Conservation (phyloP, 495 filamentous ascomycete genomes). For the Achaetomiella virescens region DNA sequence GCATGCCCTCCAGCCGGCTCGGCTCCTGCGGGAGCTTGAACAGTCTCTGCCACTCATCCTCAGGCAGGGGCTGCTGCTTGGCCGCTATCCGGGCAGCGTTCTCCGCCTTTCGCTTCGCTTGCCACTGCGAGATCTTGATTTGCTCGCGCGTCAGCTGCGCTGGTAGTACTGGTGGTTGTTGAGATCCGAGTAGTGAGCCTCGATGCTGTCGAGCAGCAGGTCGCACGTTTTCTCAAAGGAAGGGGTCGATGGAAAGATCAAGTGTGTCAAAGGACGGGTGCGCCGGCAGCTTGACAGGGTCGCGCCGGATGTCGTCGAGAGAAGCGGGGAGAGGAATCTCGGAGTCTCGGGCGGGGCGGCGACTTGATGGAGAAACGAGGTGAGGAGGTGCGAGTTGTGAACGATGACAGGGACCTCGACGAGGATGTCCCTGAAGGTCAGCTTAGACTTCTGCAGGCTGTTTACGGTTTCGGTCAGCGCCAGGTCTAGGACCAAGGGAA, state of each 20-base stretch:
- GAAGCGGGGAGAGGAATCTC: conserved; percentile 67
- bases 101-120: conserved; percentile 90
- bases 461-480: conserved; percentile 26
- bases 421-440: conserved; percentile 91
- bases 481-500: neutral
- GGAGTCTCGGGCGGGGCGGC: conserved; percentile 46
- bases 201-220: conserved; percentile 89
- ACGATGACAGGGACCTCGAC: conserved; percentile 85
- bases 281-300: conserved; percentile 54
- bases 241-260: conserved; percentile 91
- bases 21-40: conserved; percentile 97
- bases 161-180: conserved; percentile 99
- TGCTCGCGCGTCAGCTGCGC: conserved; percentile 89
- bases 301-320: conserved; percentile 62
- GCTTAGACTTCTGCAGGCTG: conserved; percentile 83
- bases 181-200: conserved; percentile 93
- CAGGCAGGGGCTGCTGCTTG: conserved; percentile 83
- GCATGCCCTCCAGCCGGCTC: conserved; percentile 80
- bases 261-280: conserved; percentile 83
- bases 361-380: conserved; percentile 87
- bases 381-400: conserved; percentile 96
- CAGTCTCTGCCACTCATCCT: conserved; percentile 96
- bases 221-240: conserved; percentile 98
- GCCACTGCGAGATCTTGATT: conserved; percentile 91
- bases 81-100: conserved; percentile 76